phyloP scores from a whole-genome alignment of 2,329 filamentous ascomycete genomes.

The Trichophyton mentagrophytes region DNA sequence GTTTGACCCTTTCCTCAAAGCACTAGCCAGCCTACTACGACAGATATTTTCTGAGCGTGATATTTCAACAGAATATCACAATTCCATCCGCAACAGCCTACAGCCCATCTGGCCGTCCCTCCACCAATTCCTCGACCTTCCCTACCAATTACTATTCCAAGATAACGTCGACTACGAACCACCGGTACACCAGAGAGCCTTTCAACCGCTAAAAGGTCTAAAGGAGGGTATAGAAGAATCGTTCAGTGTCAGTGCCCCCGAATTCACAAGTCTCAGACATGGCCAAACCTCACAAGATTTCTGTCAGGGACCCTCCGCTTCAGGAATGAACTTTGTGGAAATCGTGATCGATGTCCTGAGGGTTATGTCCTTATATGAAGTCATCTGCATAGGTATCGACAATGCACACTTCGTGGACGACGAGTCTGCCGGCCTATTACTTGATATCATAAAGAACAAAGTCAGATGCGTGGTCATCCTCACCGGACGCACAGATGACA shows the following conservation, averaged over 20 bases:
- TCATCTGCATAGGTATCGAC: slow-evolving; percentile 79
- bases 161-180: slow-evolving; percentile 25
- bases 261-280: slow-evolving; percentile 24
- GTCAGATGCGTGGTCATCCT: slow-evolving; percentile 73
- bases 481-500: slow-evolving; percentile 58
- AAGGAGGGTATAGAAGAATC: slow-evolving; percentile 21
- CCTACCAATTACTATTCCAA: slow-evolving; percentile 49
- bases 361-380: slow-evolving; percentile 67
- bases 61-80: slow-evolving; percentile 49
- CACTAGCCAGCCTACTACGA: slow-evolving; percentile 49
- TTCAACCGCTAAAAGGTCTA: slow-evolving; percentile 20
- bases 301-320: slow-evolving; percentile 16
- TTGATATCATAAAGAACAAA: slow-evolving; percentile 63
- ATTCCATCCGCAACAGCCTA: slow-evolving; percentile 43
- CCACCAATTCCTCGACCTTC: slow-evolving; percentile 46
- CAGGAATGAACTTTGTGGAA: slow-evolving; percentile 63
- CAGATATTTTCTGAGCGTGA: slow-evolving; percentile 55
- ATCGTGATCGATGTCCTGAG: slow-evolving; percentile 77
- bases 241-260: slow-evolving; percentile 21
- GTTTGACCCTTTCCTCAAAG: slow-evolving; percentile 48
- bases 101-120: slow-evolving; percentile 46
- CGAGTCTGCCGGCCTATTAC: slow-evolving; percentile 72
- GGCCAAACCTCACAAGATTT: slow-evolving; percentile 28
- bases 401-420: slow-evolving; percentile 84
- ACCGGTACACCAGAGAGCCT: slow-evolving; percentile 16